phyloP scores from a whole-genome alignment of 208 protist genomes.

The Leishmania turanica region DNA sequence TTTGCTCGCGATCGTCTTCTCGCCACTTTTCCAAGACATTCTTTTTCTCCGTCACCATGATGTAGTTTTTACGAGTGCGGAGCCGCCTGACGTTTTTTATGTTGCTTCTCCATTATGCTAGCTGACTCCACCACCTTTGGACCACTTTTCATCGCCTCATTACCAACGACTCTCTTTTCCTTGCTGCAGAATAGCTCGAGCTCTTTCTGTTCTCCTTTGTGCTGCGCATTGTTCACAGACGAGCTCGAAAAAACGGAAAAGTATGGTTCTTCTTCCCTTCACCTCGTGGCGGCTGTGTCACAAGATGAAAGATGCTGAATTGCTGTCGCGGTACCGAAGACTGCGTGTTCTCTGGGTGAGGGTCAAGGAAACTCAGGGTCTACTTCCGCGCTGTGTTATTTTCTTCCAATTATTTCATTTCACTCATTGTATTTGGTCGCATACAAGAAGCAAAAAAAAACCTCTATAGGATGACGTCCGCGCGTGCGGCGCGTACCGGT shows the following conservation, averaged over 20 bases:
- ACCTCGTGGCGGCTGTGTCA: not conserved
- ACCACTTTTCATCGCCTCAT: not conserved
- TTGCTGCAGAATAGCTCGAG: not conserved
- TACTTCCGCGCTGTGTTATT: not conserved
- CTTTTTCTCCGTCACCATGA: not conserved
- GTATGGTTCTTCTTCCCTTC: not conserved
- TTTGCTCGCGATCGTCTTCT: not conserved
- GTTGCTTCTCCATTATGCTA: not conserved
- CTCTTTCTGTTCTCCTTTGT: not conserved
- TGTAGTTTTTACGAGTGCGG: slow-evolving; percentile 9
- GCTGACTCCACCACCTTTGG: not conserved
- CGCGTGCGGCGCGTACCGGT: not conserved
- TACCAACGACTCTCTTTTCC: not conserved
- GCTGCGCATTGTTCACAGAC: too few relatives aligned
- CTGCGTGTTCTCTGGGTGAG: not conserved
- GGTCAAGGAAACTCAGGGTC: not conserved
- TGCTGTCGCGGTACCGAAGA: not conserved
- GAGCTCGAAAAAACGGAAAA: not conserved
- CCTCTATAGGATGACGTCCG: not conserved
- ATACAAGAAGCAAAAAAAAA: not conserved
- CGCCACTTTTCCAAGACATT: not conserved
- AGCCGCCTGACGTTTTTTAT: not conserved
- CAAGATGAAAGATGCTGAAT: not conserved
- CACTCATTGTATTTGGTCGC: slow-evolving; percentile 4
- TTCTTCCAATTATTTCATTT: not conserved